These are phyloP conservation scores for Ophiostoma perfectum DNA, from an alignment of 2,329 filamentous ascomycete species.

Conservation along the genomic window DNA sequence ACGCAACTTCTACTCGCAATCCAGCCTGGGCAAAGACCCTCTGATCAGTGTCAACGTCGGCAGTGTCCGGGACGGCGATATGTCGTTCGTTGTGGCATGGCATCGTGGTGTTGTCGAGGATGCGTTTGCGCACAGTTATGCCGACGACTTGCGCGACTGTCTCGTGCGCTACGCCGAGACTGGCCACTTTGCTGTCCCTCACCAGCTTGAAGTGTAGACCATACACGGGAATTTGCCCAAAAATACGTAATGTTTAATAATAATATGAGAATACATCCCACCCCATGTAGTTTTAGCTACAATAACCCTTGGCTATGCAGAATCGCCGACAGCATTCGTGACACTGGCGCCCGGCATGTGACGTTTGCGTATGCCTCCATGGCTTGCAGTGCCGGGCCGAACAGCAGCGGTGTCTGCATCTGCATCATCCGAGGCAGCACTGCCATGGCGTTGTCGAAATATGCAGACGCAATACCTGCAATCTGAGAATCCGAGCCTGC, in stretches of 20 bases:
- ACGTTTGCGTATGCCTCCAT: too few species aligned
- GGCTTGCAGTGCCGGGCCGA: too few species aligned
- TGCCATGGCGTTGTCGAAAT: too few species aligned
- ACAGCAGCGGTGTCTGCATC: too few species aligned
- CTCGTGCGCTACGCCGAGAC: constrained; percentile 23
- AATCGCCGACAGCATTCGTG: too few species aligned
- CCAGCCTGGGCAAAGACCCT: constrained; percentile 40
- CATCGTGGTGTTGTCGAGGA: constrained; percentile 42
- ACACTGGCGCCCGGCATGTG: too few species aligned
- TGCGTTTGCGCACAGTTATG: constrained; percentile 36
- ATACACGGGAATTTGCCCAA: not conserved
- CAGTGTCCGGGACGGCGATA: constrained; percentile 39
- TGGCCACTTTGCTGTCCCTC: not conserved
- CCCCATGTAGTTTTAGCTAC: too few species aligned
- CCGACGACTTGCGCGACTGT: constrained; percentile 35
- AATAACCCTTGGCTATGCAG: too few species aligned
- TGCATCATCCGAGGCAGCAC: too few species aligned
- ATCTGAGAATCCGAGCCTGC: too few species aligned
- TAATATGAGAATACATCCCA: too few species aligned
- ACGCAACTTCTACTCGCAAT: constrained; percentile 47
- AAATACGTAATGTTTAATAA: not conserved
- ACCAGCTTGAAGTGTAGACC: not conserved
- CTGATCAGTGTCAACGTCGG: constrained; percentile 44
- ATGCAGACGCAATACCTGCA: too few species aligned
- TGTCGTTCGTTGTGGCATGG: constrained; percentile 45